Conservation (phyloP, 805 yeast genomes). For the Nakazawaea ishiwadae region DNA sequence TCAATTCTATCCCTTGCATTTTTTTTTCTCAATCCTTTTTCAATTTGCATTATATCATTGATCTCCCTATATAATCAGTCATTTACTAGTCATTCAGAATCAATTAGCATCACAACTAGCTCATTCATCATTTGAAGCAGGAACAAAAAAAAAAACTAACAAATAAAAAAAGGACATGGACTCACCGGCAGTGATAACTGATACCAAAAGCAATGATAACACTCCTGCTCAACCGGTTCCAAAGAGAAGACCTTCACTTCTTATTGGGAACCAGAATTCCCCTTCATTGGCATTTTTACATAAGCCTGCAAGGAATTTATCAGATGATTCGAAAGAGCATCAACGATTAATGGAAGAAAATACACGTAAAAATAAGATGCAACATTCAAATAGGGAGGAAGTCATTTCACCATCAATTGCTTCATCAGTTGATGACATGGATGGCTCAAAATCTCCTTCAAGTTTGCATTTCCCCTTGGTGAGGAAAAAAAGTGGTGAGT, state of each 20-base stretch:
- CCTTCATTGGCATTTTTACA: conserved; percentile 26
- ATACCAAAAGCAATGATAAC: too few relatives aligned
- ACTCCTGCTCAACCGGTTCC: conserved; percentile 4
- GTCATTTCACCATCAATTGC: conserved; percentile 3
- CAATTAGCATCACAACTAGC: too few relatives aligned
- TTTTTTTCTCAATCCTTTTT: too few relatives aligned
- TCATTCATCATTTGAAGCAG: too few relatives aligned
- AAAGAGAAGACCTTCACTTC: conserved; percentile 6
- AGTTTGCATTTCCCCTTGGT: conserved; percentile 35
- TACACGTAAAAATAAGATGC: conserved; percentile 16
- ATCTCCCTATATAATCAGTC: too few relatives aligned
- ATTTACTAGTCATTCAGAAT: too few relatives aligned
- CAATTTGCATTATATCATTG: too few relatives aligned
- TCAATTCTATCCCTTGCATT: too few relatives aligned
- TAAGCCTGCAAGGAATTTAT: conserved; percentile 24
- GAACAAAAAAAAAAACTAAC: too few relatives aligned
- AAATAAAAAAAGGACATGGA: too few relatives aligned
- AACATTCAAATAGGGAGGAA: background rate
- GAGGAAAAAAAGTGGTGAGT: conserved; percentile 83
- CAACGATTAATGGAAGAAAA: conserved; percentile 26
- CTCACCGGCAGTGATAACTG: too few relatives aligned
- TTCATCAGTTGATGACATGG: background rate
- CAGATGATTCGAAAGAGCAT: conserved; percentile 15
- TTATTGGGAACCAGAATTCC: conserved; percentile 10
- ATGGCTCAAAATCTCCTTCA: conserved; percentile 2